Base-by-base conservation (phyloP, 2,329 filamentous ascomycete species). In the Ophiostoma novo-ulmi region DNA sequence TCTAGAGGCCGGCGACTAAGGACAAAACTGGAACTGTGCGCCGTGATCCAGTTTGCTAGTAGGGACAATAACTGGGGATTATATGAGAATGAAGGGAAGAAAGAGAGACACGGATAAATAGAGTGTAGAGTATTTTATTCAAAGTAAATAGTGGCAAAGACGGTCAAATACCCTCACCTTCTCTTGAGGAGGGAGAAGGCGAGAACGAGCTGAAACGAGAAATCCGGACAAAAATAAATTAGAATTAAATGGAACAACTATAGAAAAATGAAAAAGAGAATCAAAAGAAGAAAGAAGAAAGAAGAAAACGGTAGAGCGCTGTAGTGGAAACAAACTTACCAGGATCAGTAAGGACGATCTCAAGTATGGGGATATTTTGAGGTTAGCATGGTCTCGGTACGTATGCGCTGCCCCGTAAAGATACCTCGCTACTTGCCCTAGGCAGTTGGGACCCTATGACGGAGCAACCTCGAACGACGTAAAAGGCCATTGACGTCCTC, bases 401-500 rank as follows among this genome's bases (percentile, higher is more conserved):
- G n/a, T 58, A 58, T 58, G 52, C 22, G 2, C 52, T 58, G 52
- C 52, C 31, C 52, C 22, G 52, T 58, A 58, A 26, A 58, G 52
- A 26, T 58, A 58, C 52, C 22, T 58, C 3, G 52, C 2, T 58
- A 58, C 52, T 10, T 48, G 38, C 10, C 10, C 44, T 48, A 48
- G 44, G 44, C 44, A 48, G 14, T 48, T 48, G 44, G 41, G 44
- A 11, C 52, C n/a, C 58, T 63, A 63, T 63, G 58, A 63, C 58
- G 58, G 58, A 35, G 26, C 26, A 36, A 13, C 31, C 44, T 69
- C 52, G 6, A 35, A 14, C 26, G 35, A 63, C 58, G 58, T 63
- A 63, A 63, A 63, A 63, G 58, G 58, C 58, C 26, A 63, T n/a
- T 35, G 58, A 63, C 58, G 58, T 63, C 58, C 58, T 35, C 58